These are phyloP conservation scores for Salicornia ramosissima DNA, from an alignment of 148 eudicot species.

Conservation along the genomic window DNA sequence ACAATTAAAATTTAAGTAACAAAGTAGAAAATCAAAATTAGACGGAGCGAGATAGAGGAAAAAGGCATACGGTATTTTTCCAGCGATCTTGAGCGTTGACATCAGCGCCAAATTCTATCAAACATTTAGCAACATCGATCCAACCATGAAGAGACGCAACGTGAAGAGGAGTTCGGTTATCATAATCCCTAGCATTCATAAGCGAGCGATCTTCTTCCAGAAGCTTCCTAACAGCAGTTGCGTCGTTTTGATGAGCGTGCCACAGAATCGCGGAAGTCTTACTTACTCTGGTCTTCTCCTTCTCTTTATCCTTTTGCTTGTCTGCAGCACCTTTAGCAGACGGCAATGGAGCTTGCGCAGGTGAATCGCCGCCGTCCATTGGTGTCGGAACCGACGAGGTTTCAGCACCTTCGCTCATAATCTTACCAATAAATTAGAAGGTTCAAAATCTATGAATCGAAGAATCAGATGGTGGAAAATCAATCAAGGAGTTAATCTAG, in stretches of 20 bases:
- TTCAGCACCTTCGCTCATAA: constrained; percentile 56
- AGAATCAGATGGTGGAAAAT: background rate
- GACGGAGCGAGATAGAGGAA: background rate
- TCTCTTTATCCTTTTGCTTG: constrained; percentile 54
- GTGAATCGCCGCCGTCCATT: constrained; percentile 2
- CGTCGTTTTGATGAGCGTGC: constrained; percentile 96
- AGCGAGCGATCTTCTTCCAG: constrained; percentile 70
- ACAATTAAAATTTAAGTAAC: background rate
- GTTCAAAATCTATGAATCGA: background rate
- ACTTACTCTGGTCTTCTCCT: constrained; percentile 70
- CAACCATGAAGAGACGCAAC: constrained; percentile 92
- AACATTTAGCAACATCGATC: constrained; percentile 74
- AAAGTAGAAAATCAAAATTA: background rate
- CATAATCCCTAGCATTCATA: constrained; percentile 83
- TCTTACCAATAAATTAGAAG: constrained; percentile 6
- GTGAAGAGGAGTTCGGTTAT: constrained; percentile 82
- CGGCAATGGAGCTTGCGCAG: constrained; percentile 19
- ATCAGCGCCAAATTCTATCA: constrained; percentile 74
- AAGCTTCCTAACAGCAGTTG: constrained; percentile 61
- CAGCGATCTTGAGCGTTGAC: constrained; percentile 96
- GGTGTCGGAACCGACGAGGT: constrained; percentile 1
- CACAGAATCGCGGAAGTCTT: constrained; percentile 81
- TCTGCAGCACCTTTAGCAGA: constrained; percentile 11
- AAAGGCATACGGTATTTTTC: constrained; percentile 65
- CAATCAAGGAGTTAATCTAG: constrained; percentile 9